Conservation (phyloP, 1,284 basidiomycete species). For the Microbotryum lychnidis-dioicae region DNA sequence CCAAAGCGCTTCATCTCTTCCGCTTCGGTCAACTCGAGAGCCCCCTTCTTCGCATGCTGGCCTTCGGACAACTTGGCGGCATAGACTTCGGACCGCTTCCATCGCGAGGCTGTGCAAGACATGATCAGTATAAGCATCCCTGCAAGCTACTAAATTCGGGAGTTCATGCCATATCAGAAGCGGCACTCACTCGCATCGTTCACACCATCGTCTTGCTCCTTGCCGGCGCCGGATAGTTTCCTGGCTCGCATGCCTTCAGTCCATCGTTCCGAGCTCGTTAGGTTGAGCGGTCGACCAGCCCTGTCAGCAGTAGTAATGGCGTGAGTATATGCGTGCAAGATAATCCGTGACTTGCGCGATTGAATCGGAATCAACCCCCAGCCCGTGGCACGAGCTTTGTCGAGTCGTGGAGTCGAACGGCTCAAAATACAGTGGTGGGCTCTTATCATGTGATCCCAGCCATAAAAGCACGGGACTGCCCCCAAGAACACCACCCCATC, state of each 20-base stretch:
- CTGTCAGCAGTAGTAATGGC: not conserved
- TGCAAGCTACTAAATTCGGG: too few species aligned
- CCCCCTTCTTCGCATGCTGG: constrained; percentile 1
- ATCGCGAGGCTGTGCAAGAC: constrained; percentile 24
- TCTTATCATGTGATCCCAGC: too few species aligned
- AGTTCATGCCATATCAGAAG: not conserved
- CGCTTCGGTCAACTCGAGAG: constrained; percentile 13
- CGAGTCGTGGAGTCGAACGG: not conserved
- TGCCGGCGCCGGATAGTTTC: constrained; percentile 8
- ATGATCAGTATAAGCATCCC: constrained; percentile 1
- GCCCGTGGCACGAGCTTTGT: not conserved
- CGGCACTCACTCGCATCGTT: constrained; percentile 28
- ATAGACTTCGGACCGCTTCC: constrained; percentile 32
- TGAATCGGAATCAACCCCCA: not conserved
- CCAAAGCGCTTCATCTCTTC: constrained; percentile 20
- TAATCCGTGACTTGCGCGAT: constrained; percentile 1
- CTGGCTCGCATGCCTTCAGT: constrained; percentile 27
- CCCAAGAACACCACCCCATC: not conserved
- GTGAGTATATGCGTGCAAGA: not conserved
- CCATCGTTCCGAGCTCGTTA: constrained; percentile 31
- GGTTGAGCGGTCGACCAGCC: constrained; percentile 17
- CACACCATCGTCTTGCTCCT: constrained; percentile 25
- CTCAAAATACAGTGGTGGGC: too few species aligned
- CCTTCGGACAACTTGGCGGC: constrained; percentile 29
- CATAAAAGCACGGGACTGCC: too few species aligned